phyloP scores from a whole-genome alignment of 306 rosid genomes.

The Boehmeria nivea region DNA sequence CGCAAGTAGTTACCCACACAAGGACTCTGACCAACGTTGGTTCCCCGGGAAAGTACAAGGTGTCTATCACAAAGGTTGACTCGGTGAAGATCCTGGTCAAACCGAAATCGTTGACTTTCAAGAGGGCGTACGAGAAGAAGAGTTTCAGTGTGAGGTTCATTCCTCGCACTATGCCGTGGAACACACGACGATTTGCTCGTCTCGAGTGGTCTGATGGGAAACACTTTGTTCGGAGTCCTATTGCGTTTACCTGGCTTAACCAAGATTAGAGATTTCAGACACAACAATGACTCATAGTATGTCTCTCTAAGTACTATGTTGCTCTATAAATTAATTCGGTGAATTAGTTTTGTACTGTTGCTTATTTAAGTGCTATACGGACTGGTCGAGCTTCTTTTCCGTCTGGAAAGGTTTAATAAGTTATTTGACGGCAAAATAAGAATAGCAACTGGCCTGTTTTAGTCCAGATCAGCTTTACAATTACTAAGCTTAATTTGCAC shows the following conservation, averaged over 20 bases:
- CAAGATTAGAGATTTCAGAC: constrained; percentile 46
- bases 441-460: too few species aligned
- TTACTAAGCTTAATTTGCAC: too few species aligned
- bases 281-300: too few species aligned
- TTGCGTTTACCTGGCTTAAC: constrained; percentile 77
- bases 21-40: constrained; percentile 81
- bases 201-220: constrained; percentile 89
- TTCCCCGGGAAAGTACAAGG: constrained; percentile 50
- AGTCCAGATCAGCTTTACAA: too few species aligned
- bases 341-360: too few species aligned
- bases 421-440: too few species aligned
- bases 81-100: constrained; percentile 59
- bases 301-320: too few species aligned
- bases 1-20: constrained; percentile 42
- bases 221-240: constrained; percentile 62
- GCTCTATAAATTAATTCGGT: too few species aligned
- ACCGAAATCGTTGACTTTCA: constrained; percentile 60
- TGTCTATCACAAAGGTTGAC: constrained; percentile 33
- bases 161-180: constrained; percentile 47
- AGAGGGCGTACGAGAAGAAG: constrained; percentile 42
- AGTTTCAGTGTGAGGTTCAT: constrained; percentile 64
- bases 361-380: too few species aligned
- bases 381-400: too few species aligned
- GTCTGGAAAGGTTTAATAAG: too few species aligned
- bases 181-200: constrained; percentile 52